phyloP scores from a whole-genome alignment of 2,329 filamentous ascomycete genomes.

The Spiromastix sp. region DNA sequence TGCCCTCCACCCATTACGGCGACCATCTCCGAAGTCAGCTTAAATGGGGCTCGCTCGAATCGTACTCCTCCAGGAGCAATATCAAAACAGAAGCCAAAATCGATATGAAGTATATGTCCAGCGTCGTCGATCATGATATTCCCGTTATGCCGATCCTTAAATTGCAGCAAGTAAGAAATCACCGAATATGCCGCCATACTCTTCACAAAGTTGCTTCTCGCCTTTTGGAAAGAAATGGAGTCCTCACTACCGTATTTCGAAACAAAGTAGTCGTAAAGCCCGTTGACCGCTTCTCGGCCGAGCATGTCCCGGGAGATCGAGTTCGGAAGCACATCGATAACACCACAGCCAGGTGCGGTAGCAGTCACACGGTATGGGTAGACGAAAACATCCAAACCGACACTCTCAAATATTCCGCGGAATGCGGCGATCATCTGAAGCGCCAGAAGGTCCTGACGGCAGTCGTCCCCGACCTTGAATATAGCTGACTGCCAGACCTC shows the following conservation, averaged over 20 bases:
- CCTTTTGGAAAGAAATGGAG: constrained; percentile 87
- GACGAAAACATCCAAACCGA: constrained; percentile 92
- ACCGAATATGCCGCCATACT: constrained; percentile 98
- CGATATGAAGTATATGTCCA: constrained; percentile 95
- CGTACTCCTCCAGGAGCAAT: constrained; percentile 94
- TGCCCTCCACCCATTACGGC: constrained; percentile 78
- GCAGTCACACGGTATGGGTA: constrained; percentile 96
- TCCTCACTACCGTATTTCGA: constrained; percentile 97
- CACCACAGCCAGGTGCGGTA: constrained; percentile 91
- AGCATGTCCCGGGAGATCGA: constrained; percentile 98
- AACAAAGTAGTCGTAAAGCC: constrained; percentile 95
- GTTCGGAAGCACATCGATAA: constrained; percentile 96
- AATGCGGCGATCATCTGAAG: constrained; percentile 98
- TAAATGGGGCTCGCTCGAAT: constrained; percentile 97
- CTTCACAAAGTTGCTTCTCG: constrained; percentile 95
- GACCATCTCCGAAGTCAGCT: constrained; percentile 94
- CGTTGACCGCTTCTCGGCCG: constrained; percentile 93
- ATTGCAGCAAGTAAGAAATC: constrained; percentile 91
- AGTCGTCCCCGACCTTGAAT: constrained; percentile 99
- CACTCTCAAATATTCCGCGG: constrained; percentile 88
- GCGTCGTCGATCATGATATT: constrained; percentile 99
- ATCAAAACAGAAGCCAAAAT: constrained; percentile 99
- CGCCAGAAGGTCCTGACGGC: constrained; percentile 90
- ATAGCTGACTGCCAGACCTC: constrained; percentile 99
- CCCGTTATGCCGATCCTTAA: constrained; percentile 98